Percentiles rank a stretch among this genome's conserved stretches.
phyloP scores from a whole-genome alignment of 495 filamentous ascomycete species.

The Lophiostoma macrostomum region DNA sequence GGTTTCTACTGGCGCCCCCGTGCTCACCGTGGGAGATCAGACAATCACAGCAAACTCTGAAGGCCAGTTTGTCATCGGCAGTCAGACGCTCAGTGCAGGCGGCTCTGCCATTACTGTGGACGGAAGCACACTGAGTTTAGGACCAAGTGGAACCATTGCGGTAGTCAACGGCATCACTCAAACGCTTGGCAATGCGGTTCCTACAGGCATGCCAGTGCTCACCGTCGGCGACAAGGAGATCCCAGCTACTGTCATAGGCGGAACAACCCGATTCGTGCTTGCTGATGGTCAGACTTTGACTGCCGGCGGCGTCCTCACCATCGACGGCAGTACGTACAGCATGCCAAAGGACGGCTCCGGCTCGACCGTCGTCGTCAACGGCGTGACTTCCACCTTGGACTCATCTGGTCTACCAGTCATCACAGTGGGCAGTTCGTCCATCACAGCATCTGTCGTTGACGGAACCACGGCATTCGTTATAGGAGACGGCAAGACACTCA shows the following conservation, averaged over 20 bases:
- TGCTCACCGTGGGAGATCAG: conserved; percentile 32
- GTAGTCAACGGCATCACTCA: conserved; percentile 28
- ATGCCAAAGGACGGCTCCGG: conserved; percentile 8
- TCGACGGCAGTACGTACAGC: conserved; percentile 12
- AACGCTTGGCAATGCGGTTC: conserved; percentile 18
- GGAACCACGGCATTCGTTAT: conserved; percentile 30
- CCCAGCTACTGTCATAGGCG: conserved; percentile 30
- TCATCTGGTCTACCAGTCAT: conserved; percentile 6
- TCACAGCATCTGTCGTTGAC: conserved; percentile 13
- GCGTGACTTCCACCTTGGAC: conserved; percentile 8
- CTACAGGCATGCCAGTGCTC: conserved; percentile 25
- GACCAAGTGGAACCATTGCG: conserved; percentile 30
- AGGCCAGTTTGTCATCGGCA: conserved; percentile 29
- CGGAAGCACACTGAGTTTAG: conserved; percentile 23
- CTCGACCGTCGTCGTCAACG: conserved; percentile 17
- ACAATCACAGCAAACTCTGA: conserved; percentile 28
- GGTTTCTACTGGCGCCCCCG: conserved; percentile 15
- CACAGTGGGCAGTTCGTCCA: conserved; percentile 3
- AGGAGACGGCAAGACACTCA: conserved; percentile 22
- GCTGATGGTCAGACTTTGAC: conserved; percentile 9
- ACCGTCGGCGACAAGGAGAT: conserved; percentile 33
- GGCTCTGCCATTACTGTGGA: conserved; percentile 18
- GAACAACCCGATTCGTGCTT: conserved; percentile 17
- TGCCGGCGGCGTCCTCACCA: conserved; percentile 15
- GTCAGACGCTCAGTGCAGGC: conserved; percentile 22